Percentiles rank a stretch among this genome's conserved stretches.
Evolutionary conservation across 2,329 filamentous ascomycete genomes (phyloP).

Genomic region (Sporothrix mexicana): DNA sequence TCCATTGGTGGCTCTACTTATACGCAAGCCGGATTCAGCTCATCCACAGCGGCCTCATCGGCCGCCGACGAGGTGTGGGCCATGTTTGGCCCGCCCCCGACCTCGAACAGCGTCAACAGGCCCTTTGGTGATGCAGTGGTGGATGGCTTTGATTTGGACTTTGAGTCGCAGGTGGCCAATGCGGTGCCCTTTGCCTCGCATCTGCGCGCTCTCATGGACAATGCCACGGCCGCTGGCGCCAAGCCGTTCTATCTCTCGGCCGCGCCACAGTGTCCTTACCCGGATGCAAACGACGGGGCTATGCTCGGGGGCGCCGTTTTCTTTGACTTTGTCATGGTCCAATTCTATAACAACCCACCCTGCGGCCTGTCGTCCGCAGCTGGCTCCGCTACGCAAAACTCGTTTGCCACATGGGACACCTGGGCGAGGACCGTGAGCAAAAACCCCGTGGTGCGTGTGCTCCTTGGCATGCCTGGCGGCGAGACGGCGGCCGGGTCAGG

Average conservation of each 20-base stretch:
- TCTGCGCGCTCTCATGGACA: constrained; percentile 62
- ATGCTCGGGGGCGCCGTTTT: constrained; percentile 60
- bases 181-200: constrained; percentile 65
- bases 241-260: constrained; percentile 66
- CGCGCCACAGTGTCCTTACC: constrained; percentile 71
- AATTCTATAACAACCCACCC: constrained; percentile 71
- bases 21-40: constrained; percentile 69
- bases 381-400: constrained; percentile 52
- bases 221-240: constrained; percentile 51
- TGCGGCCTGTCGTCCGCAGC: constrained; percentile 63
- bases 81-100: constrained; percentile 66
- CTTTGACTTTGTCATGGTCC: constrained; percentile 67
- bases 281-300: constrained; percentile 63
- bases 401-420: constrained; percentile 69
- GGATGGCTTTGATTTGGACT: constrained; percentile 79
- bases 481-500: constrained; percentile 58
- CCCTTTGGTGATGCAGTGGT: constrained; percentile 70
- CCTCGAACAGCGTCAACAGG: constrained; percentile 55
- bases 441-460: constrained; percentile 65
- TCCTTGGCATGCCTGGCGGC: constrained; percentile 66
- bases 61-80: constrained; percentile 70
- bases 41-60: constrained; percentile 55
- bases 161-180: constrained; percentile 65
- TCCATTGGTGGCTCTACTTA: constrained; percentile 75
- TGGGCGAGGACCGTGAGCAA: constrained; percentile 66